A percentile compares a stretch with the other conserved stretches of the same genome.
These are phyloP conservation scores for Mucor racemosus DNA, from an alignment of 371 early-diverging fungal genomes.

Conservation along the genomic window DNA sequence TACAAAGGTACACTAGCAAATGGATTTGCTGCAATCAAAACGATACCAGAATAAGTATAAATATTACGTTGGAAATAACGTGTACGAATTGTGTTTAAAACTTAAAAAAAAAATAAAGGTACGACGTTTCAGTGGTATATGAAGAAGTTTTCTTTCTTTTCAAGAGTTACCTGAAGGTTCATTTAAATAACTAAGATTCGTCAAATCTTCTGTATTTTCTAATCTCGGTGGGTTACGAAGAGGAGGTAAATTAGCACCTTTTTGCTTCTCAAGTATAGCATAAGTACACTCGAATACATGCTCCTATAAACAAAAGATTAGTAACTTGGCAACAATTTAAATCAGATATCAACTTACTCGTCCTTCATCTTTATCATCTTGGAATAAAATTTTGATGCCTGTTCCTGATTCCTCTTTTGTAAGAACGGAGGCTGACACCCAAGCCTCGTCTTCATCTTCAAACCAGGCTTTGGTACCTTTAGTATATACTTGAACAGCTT, in stretches of 20 bases:
- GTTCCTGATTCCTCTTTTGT: conserved; percentile 61
- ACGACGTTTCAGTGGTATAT: neutral
- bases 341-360: conserved; percentile 40
- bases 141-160: neutral
- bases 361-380: conserved; percentile 68
- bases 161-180: conserved; percentile 78
- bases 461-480: conserved; percentile 90
- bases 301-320: conserved; percentile 49
- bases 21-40: conserved; percentile 98
- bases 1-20: conserved; percentile 91
- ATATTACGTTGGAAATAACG: conserved; percentile 90
- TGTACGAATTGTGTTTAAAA: conserved; percentile 87
- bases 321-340: neutral
- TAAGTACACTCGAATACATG: conserved; percentile 74
- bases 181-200: conserved; percentile 88
- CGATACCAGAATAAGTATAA: conserved; percentile 99
- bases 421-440: conserved; percentile 75
- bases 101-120: conserved; percentile 36
- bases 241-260: conserved; percentile 79
- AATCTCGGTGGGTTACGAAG: conserved; percentile 88
- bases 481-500: conserved; percentile 66
- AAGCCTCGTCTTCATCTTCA: conserved; percentile 85
- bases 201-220: conserved; percentile 92
- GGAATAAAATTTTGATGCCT: conserved; percentile 65
- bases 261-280: conserved; percentile 65